These are phyloP conservation scores for Arachis hypogaea DNA, from an alignment of 306 rosid genomes.

Conservation along the genomic window DNA sequence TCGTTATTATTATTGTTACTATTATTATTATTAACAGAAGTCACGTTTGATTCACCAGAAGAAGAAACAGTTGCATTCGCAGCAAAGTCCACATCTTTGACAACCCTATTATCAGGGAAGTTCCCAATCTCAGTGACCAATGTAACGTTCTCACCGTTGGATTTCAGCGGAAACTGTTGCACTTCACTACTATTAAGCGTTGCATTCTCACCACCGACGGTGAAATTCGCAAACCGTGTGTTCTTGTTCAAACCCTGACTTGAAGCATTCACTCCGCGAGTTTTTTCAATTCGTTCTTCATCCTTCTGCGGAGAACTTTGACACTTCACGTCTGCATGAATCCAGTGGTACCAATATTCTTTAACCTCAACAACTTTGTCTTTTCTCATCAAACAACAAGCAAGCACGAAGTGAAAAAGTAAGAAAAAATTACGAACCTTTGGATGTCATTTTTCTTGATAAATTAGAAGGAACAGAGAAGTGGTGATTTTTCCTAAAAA, in stretches of 20 bases:
- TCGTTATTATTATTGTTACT: no score
- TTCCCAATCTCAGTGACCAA: neutral
- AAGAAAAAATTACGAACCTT: no score
- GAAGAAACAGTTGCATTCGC: conserved; percentile 36
- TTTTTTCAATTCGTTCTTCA: conserved; percentile 17
- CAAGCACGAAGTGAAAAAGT: no score
- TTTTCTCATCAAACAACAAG: no score
- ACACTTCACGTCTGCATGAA: no score
- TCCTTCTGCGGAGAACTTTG: no score
- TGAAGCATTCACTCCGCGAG: conserved; percentile 36
- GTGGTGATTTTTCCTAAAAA: no score
- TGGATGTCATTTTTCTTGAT: no score
- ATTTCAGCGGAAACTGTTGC: conserved; percentile 29
- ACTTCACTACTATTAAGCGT: conserved; percentile 40
- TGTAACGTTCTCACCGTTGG: conserved; percentile 17
- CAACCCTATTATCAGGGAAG: conserved; percentile 11
- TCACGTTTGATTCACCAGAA: neutral
- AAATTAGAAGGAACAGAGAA: no score
- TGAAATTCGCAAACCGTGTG: conserved; percentile 37
- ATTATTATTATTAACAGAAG: no score
- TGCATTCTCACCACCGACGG: conserved; percentile 36
- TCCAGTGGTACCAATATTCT: no score
- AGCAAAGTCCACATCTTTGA: conserved; percentile 36
- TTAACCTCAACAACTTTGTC: no score
- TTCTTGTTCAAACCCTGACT: conserved; percentile 31